Base-by-base conservation (phyloP, 306 rosid genomes). In the Quercus agrifolia region DNA sequence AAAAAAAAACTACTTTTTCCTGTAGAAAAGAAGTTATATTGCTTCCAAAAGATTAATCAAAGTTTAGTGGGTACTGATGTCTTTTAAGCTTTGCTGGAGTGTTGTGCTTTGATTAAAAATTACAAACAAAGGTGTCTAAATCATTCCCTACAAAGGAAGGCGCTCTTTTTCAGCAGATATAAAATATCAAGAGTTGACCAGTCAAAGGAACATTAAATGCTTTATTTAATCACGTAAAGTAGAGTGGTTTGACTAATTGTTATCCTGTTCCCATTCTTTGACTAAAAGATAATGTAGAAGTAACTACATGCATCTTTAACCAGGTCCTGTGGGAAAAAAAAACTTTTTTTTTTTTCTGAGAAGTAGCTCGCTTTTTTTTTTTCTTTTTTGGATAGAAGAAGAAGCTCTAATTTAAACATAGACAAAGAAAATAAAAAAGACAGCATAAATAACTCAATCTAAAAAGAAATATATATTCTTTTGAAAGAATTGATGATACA, bases 151-250 rank as follows among this genome's bases (percentile, higher is more conserved):
- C 17, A 17, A 23, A 20, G 52, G 61, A 14, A 56, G 79, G 31
- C n/a, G 63, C 55, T n/a, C 25, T 31, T 70, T 31, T 41, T 77
- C 80, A 15, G 13, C 14, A 56, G 27, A 59, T 6, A n/a, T 44
- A 51, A 80, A 35, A 74, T 67, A 75, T 54, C 15, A 18, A 35
- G 51, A 49, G 70, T 85, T 92, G 97, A 92, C 93, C 86, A 66
- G 92, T 92, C 96, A 90, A 89, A 83, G 89, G 70, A 71, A 63
- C 85, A 78, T 81, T 90, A 82, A 92, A 87, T 77, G 85, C 79
- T 5, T 20, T 70, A 62, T 38, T 78, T 66, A 68, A 80, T 78
- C 85, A 85, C 90, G 88, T 75, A 81, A 83, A 72, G 77, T 54
- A 73, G 72, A 66, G 70, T 81, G 64, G 88, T 86, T 87, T 90